Conservation (phyloP, 768 basidiomycete genomes). For the Lactifluus pinguis region DNA sequence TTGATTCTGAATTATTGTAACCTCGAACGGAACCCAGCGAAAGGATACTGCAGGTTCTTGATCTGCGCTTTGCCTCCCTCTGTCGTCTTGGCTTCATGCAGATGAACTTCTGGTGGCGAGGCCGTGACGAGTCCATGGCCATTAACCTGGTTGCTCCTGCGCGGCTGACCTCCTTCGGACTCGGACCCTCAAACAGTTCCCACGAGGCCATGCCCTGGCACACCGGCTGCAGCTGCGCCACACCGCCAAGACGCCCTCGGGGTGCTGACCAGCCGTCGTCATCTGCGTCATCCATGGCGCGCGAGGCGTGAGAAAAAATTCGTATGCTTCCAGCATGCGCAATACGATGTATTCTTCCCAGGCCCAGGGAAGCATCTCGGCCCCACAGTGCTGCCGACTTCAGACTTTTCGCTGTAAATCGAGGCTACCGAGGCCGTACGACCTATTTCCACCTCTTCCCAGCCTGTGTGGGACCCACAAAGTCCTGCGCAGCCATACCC, state of each 20-base stretch:
- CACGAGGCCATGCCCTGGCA: no score
- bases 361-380: neutral
- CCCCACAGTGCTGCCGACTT: conserved; percentile 15
- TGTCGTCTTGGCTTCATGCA: conserved; percentile 10
- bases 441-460: conserved; percentile 72
- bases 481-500: conserved; percentile 53
- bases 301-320: no score
- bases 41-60: conserved; percentile 60
- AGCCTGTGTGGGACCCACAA: conserved; percentile 42
- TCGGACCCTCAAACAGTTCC: no score
- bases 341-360: no score
- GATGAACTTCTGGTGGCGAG: conserved; percentile 30
- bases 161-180: no score
- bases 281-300: no score
- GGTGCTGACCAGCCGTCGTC: no score
- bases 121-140: conserved; percentile 12
- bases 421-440: conserved; percentile 37
- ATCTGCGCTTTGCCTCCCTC: conserved; percentile 45
- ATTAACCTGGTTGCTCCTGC: conserved; percentile 18
- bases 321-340: no score
- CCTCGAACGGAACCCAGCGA: conserved; percentile 51
- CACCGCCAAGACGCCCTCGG: no score
- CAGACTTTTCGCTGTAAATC: conserved; percentile 36
- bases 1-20: no score
- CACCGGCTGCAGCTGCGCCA: no score